Evolutionary conservation across 2,329 filamentous ascomycete species (phyloP).

Genomic region (Trichophyton benhamiae): DNA sequence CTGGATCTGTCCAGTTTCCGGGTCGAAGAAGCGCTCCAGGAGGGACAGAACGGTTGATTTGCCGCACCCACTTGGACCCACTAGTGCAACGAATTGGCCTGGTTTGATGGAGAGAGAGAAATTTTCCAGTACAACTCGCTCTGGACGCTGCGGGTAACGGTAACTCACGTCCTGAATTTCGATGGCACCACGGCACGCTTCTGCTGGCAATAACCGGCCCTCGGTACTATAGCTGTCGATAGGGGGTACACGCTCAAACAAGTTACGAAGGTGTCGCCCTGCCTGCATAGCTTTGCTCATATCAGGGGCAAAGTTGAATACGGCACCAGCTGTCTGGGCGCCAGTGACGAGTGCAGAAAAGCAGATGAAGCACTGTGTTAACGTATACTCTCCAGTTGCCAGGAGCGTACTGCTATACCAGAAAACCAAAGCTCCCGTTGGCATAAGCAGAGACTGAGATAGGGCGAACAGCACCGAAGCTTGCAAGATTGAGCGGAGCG

Average conservation of each 20-base stretch:
- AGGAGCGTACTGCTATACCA: slow-evolving; percentile 81
- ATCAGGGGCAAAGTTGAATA: slow-evolving; percentile 81
- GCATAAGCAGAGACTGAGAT: slow-evolving; percentile 71
- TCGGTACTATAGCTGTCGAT: background rate
- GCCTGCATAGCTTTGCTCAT: slow-evolving; percentile 80
- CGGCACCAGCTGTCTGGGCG: slow-evolving; percentile 76
- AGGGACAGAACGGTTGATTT: slow-evolving; percentile 89
- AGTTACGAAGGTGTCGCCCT: slow-evolving; percentile 72
- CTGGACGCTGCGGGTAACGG: slow-evolving; percentile 77
- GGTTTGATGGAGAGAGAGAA: slow-evolving; percentile 46
- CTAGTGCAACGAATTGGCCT: slow-evolving; percentile 54
- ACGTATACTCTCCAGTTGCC: slow-evolving; percentile 53
- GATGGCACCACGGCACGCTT: slow-evolving; percentile 59
- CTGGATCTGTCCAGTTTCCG: slow-evolving; percentile 63
- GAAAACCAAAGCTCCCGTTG: slow-evolving; percentile 76
- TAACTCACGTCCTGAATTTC: slow-evolving; percentile 91
- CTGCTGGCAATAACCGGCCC: slow-evolving; percentile 30
- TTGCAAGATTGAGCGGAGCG: slow-evolving; percentile 35
- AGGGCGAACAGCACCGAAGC: slow-evolving; percentile 70
- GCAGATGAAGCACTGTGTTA: slow-evolving; percentile 85
- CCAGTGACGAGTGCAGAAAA: slow-evolving; percentile 83
- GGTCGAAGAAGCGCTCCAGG: slow-evolving; percentile 89
- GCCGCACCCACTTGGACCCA: slow-evolving; percentile 86
- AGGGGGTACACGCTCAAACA: slow-evolving; percentile 53
- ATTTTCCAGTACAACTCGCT: slow-evolving; percentile 81